Conservation (phyloP, 2,329 filamentous ascomycete genomes). For the Aureobasidium pullulans region DNA sequence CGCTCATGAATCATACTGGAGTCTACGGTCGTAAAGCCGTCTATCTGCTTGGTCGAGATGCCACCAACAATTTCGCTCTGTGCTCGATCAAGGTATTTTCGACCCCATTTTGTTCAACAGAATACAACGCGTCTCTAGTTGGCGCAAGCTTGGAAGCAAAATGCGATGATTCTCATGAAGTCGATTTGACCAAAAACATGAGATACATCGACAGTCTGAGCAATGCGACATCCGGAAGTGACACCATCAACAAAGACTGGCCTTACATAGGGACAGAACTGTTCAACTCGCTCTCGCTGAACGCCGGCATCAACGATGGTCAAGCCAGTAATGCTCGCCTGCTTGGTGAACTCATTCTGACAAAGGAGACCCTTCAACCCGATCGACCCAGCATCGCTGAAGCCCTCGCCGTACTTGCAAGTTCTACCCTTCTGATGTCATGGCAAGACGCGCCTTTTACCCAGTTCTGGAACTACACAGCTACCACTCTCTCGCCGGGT, state of each 20-base stretch:
- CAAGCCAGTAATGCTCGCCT: constrained; percentile 38
- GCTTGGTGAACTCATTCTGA: constrained; percentile 37
- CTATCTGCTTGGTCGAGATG: constrained; percentile 56
- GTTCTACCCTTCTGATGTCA: constrained; percentile 57
- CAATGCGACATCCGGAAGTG: constrained; percentile 49
- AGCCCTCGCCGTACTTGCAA: constrained; percentile 62
- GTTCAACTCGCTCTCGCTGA: constrained; percentile 36
- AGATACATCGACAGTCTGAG: constrained; percentile 46
- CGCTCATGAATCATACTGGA: constrained; percentile 50
- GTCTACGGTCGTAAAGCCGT: constrained; percentile 45
- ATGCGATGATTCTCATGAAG: constrained; percentile 49
- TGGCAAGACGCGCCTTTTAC: constrained; percentile 54
- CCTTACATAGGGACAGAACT: constrained; percentile 36
- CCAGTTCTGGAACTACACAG: constrained; percentile 32
- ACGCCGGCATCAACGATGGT: constrained; percentile 36
- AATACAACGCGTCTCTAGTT: constrained; percentile 35
- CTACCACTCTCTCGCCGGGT: constrained; percentile 33
- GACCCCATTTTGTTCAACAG: constrained; percentile 60
- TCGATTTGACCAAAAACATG: constrained; percentile 33
- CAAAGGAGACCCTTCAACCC: constrained; percentile 36
- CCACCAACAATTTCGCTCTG: constrained; percentile 47
- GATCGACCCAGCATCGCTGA: constrained; percentile 63
- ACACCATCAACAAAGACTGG: constrained; percentile 34
- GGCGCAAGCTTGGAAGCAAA: constrained; percentile 54
- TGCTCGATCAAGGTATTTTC: constrained; percentile 60